A percentile compares a stretch with the other conserved stretches of the same genome.
Conservation (phyloP, 2,329 filamentous ascomycete genomes). For the Talaromyces sp. region DNA sequence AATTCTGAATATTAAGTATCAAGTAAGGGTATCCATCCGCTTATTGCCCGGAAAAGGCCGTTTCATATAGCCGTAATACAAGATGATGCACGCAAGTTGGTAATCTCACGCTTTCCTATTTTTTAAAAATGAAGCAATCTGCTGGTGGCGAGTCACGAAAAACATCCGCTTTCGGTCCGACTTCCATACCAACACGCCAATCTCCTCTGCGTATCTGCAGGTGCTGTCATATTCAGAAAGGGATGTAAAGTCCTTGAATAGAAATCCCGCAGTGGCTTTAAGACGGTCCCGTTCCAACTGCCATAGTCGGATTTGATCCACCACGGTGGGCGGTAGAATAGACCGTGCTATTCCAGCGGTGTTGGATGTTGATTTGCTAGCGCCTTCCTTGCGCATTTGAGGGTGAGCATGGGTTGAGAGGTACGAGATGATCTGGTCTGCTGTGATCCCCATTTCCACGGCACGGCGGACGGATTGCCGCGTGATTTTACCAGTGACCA, state of each 20-base stretch:
- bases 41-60: neutral
- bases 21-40: neutral
- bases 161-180: constrained; percentile 76
- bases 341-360: constrained; percentile 44
- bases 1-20: neutral
- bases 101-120: constrained; percentile 35
- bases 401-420: constrained; percentile 89
- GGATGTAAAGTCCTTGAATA: constrained; percentile 83
- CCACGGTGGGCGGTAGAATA: constrained; percentile 86
- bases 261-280: constrained; percentile 72
- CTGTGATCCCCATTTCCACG: constrained; percentile 84
- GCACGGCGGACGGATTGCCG: constrained; percentile 83
- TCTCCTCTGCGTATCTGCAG: constrained; percentile 69
- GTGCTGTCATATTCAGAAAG: constrained; percentile 56
- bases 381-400: constrained; percentile 68
- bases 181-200: constrained; percentile 85
- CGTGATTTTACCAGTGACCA: constrained; percentile 86
- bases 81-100: neutral
- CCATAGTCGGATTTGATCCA: constrained; percentile 96
- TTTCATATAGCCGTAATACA: neutral
- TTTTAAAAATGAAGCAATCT: constrained; percentile 75
- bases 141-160: constrained; percentile 87
- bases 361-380: constrained; percentile 33
- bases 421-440: constrained; percentile 92
- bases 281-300: constrained; percentile 96